phyloP scores from a whole-genome alignment of 768 basidiomycete genomes.

The Suillus plorans region DNA sequence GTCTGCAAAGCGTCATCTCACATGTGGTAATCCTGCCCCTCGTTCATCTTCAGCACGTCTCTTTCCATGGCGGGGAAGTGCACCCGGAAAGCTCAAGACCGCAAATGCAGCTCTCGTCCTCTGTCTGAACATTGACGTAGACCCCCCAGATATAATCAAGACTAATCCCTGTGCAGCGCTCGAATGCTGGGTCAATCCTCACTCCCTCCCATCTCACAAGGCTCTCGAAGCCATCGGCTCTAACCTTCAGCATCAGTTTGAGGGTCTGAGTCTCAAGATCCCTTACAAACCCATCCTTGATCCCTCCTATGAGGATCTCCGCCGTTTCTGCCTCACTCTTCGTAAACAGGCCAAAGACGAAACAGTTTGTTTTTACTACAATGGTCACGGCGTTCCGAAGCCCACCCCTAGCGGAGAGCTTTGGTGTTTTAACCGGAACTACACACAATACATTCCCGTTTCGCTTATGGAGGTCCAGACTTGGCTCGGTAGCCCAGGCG shows the following conservation, averaged over 20 bases:
- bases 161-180: constrained; percentile 93
- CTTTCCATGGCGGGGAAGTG: constrained; percentile 76
- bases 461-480: constrained; percentile 90
- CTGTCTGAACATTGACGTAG: constrained; percentile 96
- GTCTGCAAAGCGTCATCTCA: constrained; percentile 88
- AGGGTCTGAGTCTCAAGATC: constrained; percentile 91
- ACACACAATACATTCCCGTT: constrained; percentile 98
- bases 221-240: constrained; percentile 92
- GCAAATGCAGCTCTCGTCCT: constrained; percentile 85
- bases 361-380: constrained; percentile 94
- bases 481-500: constrained; percentile 93
- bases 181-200: constrained; percentile 98
- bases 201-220: constrained; percentile 86
- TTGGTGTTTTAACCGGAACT: constrained; percentile 97
- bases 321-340: constrained; percentile 78
- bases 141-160: constrained; percentile 97
- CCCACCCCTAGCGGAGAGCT: constrained; percentile 94
- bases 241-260: constrained; percentile 94
- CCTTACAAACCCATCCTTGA: constrained; percentile 94
- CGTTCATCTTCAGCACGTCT: constrained; percentile 63
- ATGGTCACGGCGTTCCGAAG: constrained; percentile 97
- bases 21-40: constrained; percentile 83
- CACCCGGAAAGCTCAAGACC: constrained; percentile 87
- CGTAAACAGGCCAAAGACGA: constrained; percentile 92
- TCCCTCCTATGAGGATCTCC: constrained; percentile 91